Conservation (phyloP, 768 basidiomycete genomes). For the Termitomyces sp. region DNA sequence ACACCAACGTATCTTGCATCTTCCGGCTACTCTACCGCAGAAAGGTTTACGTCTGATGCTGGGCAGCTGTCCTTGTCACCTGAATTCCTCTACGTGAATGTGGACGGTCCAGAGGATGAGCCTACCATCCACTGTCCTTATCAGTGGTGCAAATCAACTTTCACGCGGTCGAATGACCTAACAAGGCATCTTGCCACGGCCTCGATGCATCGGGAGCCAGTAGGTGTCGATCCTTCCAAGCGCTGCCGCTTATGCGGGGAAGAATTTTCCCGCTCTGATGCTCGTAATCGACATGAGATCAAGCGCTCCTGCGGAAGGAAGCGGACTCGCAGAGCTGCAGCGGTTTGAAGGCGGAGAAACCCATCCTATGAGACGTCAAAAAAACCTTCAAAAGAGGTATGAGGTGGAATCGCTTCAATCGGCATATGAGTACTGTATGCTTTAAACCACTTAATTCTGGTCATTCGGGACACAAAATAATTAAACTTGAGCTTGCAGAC, state of each 20-base stretch:
- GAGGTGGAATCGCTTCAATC: neutral
- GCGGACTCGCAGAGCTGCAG: conserved; percentile 7
- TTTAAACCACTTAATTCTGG: neutral
- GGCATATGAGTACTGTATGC: neutral
- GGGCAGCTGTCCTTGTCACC: neutral
- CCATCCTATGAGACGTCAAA: neutral
- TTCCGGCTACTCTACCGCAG: neutral
- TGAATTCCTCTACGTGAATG: neutral
- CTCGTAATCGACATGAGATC: conserved; percentile 22
- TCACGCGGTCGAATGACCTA: conserved; percentile 21
- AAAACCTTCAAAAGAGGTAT: neutral
- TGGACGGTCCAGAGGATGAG: neutral
- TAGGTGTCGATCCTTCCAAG: conserved; percentile 8
- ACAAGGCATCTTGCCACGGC: conserved; percentile 20
- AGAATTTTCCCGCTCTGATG: conserved; percentile 23
- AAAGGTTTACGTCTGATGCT: neutral
- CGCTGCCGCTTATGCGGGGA: conserved; percentile 18
- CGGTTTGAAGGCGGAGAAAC: neutral
- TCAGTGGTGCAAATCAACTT: conserved; percentile 20
- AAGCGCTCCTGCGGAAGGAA: conserved; percentile 22
- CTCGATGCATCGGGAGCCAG: conserved; percentile 16
- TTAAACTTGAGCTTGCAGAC: conserved; percentile 1
- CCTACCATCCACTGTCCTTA: conserved; percentile 13
- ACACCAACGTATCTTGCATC: neutral
- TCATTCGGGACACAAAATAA: neutral